Base-by-base conservation (phyloP, 1,139 yeast species). In the Debaryomyces udenii region DNA sequence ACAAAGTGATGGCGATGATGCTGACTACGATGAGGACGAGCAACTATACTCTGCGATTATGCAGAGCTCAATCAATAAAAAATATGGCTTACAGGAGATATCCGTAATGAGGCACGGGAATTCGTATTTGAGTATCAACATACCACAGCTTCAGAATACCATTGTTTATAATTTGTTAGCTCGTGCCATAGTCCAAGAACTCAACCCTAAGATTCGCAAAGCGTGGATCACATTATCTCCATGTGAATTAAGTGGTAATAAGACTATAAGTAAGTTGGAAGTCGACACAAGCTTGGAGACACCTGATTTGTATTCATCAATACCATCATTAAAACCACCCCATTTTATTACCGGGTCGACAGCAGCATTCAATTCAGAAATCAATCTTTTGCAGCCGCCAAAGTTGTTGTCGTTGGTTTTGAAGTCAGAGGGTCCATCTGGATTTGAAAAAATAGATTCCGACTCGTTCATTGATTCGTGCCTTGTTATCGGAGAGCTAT, bases 391-490 rank as follows among this genome's bases (percentile, higher is more conserved):
- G 6, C 47, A 57, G 0, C 46, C 49, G 13, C 32, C 40, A 6
- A 42, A 43, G 2, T 48, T 56, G 9, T 23, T 57, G 4, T 42
- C 65, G 2, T 50, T 79, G 9, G 66, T 70, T 0, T 58, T 78
- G 44, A 70, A 77, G 47, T 70, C 82, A 10, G 84, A 79, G 55
- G 84, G 85, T 15, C 80, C 76, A 33, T 65, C 76, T n/a, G 83
- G 83, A 2, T 72, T 59, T 47, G 84, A 80, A 46, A 76, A 69
- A 45, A 52, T 67, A 10, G 70, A 66, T 42, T 53, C 48, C 31
- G 76, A 70, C 46, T 50, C 74, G 5, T 53, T 70, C n/a, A 54
- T 70, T 9, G 74, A 70, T 47, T 56, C 66, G 1, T 59, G 64
- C 10, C 52, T 49, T 39, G 52, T 64, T 2, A 38, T 66, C 22